Percentiles rank a stretch among this genome's conserved stretches.
phyloP scores from a whole-genome alignment of 371 early-diverging fungal species.

The Agmasoma carcini region DNA sequence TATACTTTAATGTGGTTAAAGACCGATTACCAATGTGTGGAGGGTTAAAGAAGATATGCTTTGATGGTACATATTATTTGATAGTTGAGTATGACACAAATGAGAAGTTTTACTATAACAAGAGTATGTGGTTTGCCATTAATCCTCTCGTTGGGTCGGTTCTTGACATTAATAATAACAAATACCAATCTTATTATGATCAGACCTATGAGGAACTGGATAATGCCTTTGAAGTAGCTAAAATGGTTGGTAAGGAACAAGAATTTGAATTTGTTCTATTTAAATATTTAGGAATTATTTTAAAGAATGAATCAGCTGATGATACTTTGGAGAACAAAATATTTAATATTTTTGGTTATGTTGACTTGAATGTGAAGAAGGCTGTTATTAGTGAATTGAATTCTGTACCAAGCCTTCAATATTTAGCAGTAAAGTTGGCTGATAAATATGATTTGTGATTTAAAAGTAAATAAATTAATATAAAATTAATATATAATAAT shows the following conservation, averaged over 20 bases:
- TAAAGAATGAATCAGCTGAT: not conserved
- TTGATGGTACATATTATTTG: constrained; percentile 42
- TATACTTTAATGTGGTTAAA: not conserved
- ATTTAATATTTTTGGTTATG: constrained; percentile 6
- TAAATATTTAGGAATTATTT: constrained; percentile 6
- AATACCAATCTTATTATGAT: constrained; percentile 20
- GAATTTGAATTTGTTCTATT: not conserved
- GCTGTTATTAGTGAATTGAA: too few species aligned
- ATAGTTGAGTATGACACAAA: constrained; percentile 34
- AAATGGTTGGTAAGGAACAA: not conserved
- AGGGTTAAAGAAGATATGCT: constrained; percentile 17
- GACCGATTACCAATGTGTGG: not conserved
- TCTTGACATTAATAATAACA: constrained; percentile 1
- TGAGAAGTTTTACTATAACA: constrained; percentile 18
- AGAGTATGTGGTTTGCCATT: constrained; percentile 22
- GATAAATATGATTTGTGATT: too few species aligned
- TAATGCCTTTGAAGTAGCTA: constrained; percentile 24
- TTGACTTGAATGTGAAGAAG: too few species aligned
- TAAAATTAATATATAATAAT: too few species aligned
- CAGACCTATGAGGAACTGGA: constrained; percentile 25
- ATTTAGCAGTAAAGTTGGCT: too few species aligned
- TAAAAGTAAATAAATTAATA: too few species aligned
- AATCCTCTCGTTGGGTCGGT: constrained; percentile 16
- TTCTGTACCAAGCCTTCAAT: too few species aligned
- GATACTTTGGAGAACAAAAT: constrained; percentile 22